Base-by-base conservation (phyloP, 495 filamentous ascomycete species). In the Amphirosellinia nigrospora region DNA sequence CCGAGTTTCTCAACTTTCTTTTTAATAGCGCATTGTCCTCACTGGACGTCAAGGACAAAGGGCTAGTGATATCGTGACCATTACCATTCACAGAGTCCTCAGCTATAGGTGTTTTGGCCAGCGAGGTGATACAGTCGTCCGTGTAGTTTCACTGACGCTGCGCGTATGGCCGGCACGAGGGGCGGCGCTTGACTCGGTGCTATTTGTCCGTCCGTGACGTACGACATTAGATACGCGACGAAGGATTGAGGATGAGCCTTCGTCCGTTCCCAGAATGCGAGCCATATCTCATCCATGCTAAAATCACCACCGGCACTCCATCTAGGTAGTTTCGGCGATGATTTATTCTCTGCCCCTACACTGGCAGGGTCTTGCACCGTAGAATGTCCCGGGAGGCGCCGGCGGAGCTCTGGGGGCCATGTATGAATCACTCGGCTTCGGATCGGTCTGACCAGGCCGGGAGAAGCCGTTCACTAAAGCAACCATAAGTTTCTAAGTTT, bases 271-370 rank as follows among this genome's bases (percentile, higher is more conserved):
- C 55, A 96, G 82, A 45, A 96, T 93, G 23, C 93, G 89, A 52
- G 90, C 89, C 84, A 96, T 90, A 72, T 97, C 96, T 97, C 94
- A 71, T 98, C 94, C 90, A 94, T 89, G 46, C 90, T 92, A 71
- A 95, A 92, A 69, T 94, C 93, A 59, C 89, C 91, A 55, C 90
- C 89, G 38, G 85, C 84, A 77, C 86, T 93, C 81, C 92, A 92
- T 43, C 91, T 88, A 58, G 92, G 88, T 70, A 94, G 80, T 62
- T 89, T 90, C 26, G 91, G 90, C n/a, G 90, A 92, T n/a, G 74
- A 74, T 56, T 89, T 90, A 32, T 89, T 87, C 67, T 84, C 84
- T 43, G 70, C 73, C 55, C 71, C 69, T 9, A 89, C 85, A 70
- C 79, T 86, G 66, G 85, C 79, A 34, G 91, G 88, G 32, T 88